Conservation (phyloP, 345 rosid species). For the Cardamine chenopodiifolia region DNA sequence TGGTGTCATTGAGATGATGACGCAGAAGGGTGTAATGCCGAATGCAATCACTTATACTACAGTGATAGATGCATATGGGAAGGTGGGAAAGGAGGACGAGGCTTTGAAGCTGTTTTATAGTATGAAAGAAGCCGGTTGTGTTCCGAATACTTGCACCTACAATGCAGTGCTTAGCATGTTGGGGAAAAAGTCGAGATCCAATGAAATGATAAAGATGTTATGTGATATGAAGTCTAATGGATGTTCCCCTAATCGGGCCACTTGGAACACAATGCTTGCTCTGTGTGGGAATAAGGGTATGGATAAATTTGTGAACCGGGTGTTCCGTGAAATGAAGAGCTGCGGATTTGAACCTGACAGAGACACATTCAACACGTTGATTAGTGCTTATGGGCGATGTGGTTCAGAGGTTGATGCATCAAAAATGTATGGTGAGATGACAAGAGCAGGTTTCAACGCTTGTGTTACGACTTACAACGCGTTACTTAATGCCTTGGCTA, state of each 20-base stretch:
- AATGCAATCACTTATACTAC: constrained; percentile 86
- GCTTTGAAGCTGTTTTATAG: constrained; percentile 63
- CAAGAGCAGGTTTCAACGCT: constrained; percentile 76
- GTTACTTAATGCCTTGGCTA: constrained; percentile 78
- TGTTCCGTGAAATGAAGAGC: constrained; percentile 80
- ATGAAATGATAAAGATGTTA: constrained; percentile 74
- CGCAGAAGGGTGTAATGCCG: constrained; percentile 66
- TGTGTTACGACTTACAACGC: constrained; percentile 83
- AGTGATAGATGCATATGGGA: constrained; percentile 80
- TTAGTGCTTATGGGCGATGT: constrained; percentile 78
- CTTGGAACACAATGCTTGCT: constrained; percentile 94
- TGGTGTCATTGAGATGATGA: constrained; percentile 71
- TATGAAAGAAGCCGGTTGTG: constrained; percentile 83
- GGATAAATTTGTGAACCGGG: constrained; percentile 65
- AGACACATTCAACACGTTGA: constrained; percentile 86
- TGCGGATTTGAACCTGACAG: constrained; percentile 90
- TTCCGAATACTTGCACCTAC: constrained; percentile 81
- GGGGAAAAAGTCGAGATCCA: constrained; percentile 67
- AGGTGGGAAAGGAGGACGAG: constrained; percentile 66
- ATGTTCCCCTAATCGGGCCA: constrained; percentile 78
- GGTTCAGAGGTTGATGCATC: constrained; percentile 72
- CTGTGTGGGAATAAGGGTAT: constrained; percentile 71
- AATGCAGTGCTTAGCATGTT: constrained; percentile 79
- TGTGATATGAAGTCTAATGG: constrained; percentile 78
- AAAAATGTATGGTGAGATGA: constrained; percentile 74